Evolutionary conservation across 129 eudicot species (phyloP), one percentile per base, ranked within the genome.

Genomic region (Helichrysum umbraculigerum): DNA sequence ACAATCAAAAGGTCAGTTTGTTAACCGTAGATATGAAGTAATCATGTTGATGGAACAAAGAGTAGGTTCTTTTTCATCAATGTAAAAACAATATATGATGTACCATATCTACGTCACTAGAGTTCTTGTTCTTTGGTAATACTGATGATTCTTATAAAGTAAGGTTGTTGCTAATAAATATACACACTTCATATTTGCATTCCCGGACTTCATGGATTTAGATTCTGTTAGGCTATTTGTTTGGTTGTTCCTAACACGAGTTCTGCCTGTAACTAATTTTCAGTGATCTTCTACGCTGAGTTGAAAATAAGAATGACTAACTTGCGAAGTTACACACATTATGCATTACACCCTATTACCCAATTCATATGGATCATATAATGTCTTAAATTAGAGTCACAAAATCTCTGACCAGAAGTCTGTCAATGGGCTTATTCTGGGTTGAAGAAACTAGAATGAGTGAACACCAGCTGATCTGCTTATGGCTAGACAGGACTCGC

Each of bases 361-460:
- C 21, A 6, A 54, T 59, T 71, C 32, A n/a, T 71, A n/a, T 71
- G n/a, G 42, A 52, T 71, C 17, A 14, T 16, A 5, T 29, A 33
- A 32, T 2, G 34, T 28, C 34, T n/a, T 72, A 4, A 15, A 16
- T 71, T 72, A 72, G 34, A 33, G 56, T 44, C 37, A 74, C 14
- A 41, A 17, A 39, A 14, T 62, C 33, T 75, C 56, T 73, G 15
- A 42, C 35, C 59, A 14, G 39, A 58, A 44, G 60, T 42, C 61
- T 74, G 25, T 57, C 68, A 41, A 42, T 17, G 39, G 58, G 68
- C 42, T 28, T 39, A 44, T 50, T 50, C 64, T 64, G 35, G 6
- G 79, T 20, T 75, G 64, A 47, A 19, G 20, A 64, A 62, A 47
- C 54, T 22, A 75, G 65, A 75, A 65, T 51, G 65, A 32, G 51